Conservation (phyloP, 2,329 filamentous ascomycete genomes). For the Penicillium sp. region DNA sequence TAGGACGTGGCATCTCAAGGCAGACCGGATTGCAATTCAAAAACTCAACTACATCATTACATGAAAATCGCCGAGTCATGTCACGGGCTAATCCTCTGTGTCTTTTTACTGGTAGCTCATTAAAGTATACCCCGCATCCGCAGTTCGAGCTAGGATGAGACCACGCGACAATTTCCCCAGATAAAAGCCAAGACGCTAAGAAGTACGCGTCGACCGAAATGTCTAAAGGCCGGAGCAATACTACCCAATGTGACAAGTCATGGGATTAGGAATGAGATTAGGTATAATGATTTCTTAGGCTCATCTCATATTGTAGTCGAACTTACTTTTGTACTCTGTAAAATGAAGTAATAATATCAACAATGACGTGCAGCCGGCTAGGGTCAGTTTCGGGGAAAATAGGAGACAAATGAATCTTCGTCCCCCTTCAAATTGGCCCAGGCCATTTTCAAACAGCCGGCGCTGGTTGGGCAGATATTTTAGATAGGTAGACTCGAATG, state of each 20-base stretch:
- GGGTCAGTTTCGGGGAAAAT: conserved; percentile 20
- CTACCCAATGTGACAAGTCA: conserved; percentile 3
- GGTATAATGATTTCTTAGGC: neutral
- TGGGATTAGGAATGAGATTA: neutral
- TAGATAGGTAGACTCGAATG: conserved; percentile 13
- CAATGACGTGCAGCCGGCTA: conserved; percentile 19
- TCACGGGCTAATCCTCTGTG: neutral
- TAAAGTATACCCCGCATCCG: conserved; percentile 26
- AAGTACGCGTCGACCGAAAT: neutral
- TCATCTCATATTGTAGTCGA: neutral
- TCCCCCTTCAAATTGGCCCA: conserved; percentile 15
- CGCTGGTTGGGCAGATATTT: conserved; percentile 14
- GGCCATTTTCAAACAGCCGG: conserved; percentile 16
- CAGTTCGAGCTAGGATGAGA: conserved; percentile 1
- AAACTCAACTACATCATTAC: neutral
- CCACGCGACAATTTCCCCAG: conserved; percentile 29
- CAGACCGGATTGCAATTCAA: too few relatives aligned
- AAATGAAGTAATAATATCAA: neutral
- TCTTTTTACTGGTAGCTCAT: neutral
- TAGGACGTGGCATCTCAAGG: neutral
- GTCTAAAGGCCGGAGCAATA: conserved; percentile 1
- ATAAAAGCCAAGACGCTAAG: conserved; percentile 26
- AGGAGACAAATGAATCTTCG: conserved; percentile 17
- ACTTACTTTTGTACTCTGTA: neutral
- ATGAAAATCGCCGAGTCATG: neutral